Evolutionary conservation across 768 basidiomycete genomes (phyloP).

Genomic region (Leccinellum luteum): DNA sequence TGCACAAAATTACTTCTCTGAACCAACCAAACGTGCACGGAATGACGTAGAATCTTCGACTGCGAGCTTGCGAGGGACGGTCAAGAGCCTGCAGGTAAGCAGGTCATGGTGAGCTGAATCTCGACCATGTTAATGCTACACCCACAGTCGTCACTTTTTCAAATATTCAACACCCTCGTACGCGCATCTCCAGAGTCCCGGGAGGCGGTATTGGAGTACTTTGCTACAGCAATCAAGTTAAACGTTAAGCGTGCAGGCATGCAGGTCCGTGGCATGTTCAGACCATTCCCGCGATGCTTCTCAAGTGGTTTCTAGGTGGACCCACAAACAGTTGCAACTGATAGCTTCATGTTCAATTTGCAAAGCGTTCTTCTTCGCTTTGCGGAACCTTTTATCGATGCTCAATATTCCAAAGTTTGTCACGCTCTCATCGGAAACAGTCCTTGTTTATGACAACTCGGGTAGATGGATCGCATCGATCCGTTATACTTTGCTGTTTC

Average conservation of each 20-base stretch:
- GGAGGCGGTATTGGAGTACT: slow-evolving; percentile 81
- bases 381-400: slow-evolving; percentile 94
- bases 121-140: neutral
- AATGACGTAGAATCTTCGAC: slow-evolving; percentile 81
- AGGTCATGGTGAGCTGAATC: neutral
- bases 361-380: slow-evolving; percentile 81
- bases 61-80: slow-evolving; percentile 79
- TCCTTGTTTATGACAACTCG: slow-evolving; percentile 3
- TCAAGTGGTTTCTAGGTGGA: slow-evolving; percentile 57
- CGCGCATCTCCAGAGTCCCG: slow-evolving; percentile 74
- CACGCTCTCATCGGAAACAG: neutral
- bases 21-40: slow-evolving; percentile 70
- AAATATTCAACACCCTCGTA: slow-evolving; percentile 85
- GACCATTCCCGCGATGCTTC: neutral
- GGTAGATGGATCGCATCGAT: slow-evolving; percentile 89
- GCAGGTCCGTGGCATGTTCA: slow-evolving; percentile 49
- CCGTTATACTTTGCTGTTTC: slow-evolving; percentile 74
- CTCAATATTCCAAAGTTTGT: slow-evolving; percentile 77
- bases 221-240: slow-evolving; percentile 67
- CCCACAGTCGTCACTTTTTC: slow-evolving; percentile 65
- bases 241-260: slow-evolving; percentile 90
- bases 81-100: slow-evolving; percentile 78
- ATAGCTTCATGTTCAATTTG: slow-evolving; percentile 91
- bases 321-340: slow-evolving; percentile 78
- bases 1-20: slow-evolving; percentile 78